Evolutionary conservation across 306 rosid genomes (phyloP).

Genomic region (Vigna hirtella): DNA sequence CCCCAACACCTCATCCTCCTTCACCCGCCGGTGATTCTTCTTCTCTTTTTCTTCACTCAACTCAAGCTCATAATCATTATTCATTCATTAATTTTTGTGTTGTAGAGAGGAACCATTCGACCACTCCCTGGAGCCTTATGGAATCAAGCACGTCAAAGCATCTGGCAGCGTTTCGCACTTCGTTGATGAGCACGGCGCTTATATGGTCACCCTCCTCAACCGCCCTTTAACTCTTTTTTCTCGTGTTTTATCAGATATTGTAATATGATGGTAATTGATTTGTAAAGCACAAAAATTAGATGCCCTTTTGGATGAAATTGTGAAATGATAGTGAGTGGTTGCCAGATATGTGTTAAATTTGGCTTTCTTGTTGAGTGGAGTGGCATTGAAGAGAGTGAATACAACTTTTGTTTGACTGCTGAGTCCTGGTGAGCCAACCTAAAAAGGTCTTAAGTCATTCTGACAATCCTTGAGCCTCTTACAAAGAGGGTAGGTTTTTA

Average conservation of each 20-base stretch:
- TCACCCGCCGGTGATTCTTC: conserved; percentile 50
- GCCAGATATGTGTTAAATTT: not conserved
- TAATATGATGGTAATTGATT: not conserved
- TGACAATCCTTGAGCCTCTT: not conserved
- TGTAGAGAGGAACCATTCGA: conserved; percentile 69
- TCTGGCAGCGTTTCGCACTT: conserved; percentile 69
- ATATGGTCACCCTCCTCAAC: conserved; percentile 48
- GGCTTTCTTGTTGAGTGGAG: not conserved
- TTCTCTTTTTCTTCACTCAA: not conserved
- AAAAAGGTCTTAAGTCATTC: not conserved
- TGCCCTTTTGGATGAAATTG: not conserved
- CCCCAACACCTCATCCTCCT: conserved; percentile 54
- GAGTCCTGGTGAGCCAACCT: too few relatives aligned
- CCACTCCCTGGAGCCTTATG: conserved; percentile 70
- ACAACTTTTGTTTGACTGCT: too few relatives aligned
- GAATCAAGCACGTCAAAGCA: conserved; percentile 65
- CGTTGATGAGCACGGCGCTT: conserved; percentile 58
- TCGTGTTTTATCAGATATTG: not conserved
- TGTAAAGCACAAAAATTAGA: not conserved
- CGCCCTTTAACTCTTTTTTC: not conserved
- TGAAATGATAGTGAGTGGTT: not conserved
- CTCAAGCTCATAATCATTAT: not conserved
- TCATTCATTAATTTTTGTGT: not conserved
- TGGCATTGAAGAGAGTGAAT: not conserved
- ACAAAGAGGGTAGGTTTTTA: not conserved